Conservation (phyloP, 225 moss, liverwort and hornwort species). For the Pseudoscleropodium purum region DNA sequence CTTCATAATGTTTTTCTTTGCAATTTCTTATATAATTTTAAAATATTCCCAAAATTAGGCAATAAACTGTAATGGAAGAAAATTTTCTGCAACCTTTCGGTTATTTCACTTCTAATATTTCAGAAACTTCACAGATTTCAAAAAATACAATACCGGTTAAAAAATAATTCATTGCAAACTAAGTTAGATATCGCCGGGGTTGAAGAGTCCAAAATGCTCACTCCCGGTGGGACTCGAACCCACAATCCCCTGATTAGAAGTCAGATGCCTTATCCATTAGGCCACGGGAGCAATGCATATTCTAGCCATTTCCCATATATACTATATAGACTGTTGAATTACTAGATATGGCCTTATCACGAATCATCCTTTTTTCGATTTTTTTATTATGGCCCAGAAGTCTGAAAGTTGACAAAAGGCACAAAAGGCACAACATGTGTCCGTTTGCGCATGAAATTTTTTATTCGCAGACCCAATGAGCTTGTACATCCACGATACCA, state of each 20-base stretch:
- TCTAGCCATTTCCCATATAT: rapidly evolving
- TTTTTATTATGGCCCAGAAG: too few species aligned
- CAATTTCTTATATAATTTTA: neutral
- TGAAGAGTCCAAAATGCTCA: neutral
- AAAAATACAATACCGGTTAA: neutral
- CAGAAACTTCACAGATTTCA: neutral
- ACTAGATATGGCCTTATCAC: rapidly evolving
- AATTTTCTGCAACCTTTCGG: neutral
- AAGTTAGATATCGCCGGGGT: too few species aligned
- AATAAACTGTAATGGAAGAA: neutral
- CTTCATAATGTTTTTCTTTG: neutral
- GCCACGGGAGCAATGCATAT: slow-evolving; percentile 68
- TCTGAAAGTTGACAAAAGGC: neutral
- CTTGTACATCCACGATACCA: neutral
- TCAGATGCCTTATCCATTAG: slow-evolving; percentile 99
- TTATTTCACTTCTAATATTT: neutral
- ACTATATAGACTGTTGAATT: neutral
- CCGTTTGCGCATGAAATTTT: neutral
- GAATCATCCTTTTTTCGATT: rapidly evolving
- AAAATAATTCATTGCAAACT: too few species aligned
- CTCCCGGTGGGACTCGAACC: slow-evolving; percentile 99
- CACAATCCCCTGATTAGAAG: slow-evolving; percentile 99
- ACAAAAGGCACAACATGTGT: neutral
- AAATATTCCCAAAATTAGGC: neutral
- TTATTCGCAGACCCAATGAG: too few species aligned